phyloP scores from a whole-genome alignment of 768 basidiomycete species.

The Suillus subalutaceus region DNA sequence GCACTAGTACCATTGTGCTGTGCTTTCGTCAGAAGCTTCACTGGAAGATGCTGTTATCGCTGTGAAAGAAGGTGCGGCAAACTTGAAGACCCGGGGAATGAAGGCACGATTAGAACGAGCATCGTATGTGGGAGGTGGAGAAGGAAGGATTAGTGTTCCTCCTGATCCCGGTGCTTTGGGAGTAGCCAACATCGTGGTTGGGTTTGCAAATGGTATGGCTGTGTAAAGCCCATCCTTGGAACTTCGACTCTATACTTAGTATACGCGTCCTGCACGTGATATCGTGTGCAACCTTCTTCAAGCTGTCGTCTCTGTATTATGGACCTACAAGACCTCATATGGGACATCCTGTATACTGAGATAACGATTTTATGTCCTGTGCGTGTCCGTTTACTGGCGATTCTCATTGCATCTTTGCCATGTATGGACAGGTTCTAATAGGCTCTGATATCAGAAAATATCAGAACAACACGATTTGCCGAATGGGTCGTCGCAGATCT shows the following conservation, averaged over 20 bases:
- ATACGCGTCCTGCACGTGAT: background rate
- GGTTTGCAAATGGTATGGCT: conserved; percentile 31
- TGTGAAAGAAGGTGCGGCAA: conserved; percentile 46
- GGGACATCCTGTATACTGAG: background rate
- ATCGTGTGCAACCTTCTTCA: background rate
- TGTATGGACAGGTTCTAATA: background rate
- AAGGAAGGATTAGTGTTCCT: conserved; percentile 29
- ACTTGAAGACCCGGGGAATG: conserved; percentile 45
- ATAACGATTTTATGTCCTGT: background rate
- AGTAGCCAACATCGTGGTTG: conserved; percentile 44
- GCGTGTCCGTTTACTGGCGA: background rate
- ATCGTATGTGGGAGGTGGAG: conserved; percentile 40
- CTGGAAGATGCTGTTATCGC: conserved; percentile 26
- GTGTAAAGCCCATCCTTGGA: background rate
- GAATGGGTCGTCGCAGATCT: background rate
- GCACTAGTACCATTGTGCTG: conserved; percentile 48
- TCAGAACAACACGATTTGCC: background rate
- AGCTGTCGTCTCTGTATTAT: background rate
- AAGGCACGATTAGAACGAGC: conserved; percentile 52
- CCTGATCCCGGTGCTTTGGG: conserved; percentile 65
- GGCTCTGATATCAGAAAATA: background rate
- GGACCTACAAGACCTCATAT: background rate
- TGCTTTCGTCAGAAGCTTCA: conserved; percentile 12
- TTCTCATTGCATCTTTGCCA: background rate
- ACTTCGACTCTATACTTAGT: background rate